Evolutionary conservation across 164 flowering plant genomes (phyloP), one percentile per base, ranked within the genome.

Genomic region (Tinospora cordifolia): DNA sequence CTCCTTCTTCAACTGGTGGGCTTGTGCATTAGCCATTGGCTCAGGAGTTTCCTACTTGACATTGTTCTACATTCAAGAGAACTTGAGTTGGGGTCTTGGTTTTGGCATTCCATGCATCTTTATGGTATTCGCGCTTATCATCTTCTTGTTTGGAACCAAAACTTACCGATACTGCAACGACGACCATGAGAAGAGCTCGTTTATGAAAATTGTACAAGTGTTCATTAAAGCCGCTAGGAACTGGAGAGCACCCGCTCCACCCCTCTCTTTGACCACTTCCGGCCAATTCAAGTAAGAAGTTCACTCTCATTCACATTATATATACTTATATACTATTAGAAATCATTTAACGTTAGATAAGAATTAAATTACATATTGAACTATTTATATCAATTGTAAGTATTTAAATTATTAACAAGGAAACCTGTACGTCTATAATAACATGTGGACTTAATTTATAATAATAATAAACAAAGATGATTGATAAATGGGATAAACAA

Each of bases 1-100:
- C 66, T 68, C 75, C 11, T 72, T 72, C 65, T 72, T 72, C 70
- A 72, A 74, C 57, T 74, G 76, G 76, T 74, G 76, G 76, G 57
- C 65, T 44, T 69, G 70, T 69, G 76, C 51, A 19, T 9, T 69
- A 36, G 65, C 65, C 24, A 24, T n/a, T 2, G 72, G 72, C 13
- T 36, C 40, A 15, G 13, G 17, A 8, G 15, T 27, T 44, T 10
- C 75, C 14, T 15, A 62, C 11, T 25, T 49, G 22, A 46, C 62
- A 8, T 41, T 73, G 62, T 59, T 17, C 57, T 67, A 59, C 60
- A 73, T 73, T 41, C 66, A 73, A 62, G 75, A 73, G 24, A 44
- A 75, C 51, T 30, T 65, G 15, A 70, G 66, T 15, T 75, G 77
- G 77, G 77, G 74, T 7, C 70, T 70, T 51, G 77, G 74, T 19